Evolutionary conservation across 306 rosid species (phyloP).

Genomic region (Elaeagnus macrophylla): DNA sequence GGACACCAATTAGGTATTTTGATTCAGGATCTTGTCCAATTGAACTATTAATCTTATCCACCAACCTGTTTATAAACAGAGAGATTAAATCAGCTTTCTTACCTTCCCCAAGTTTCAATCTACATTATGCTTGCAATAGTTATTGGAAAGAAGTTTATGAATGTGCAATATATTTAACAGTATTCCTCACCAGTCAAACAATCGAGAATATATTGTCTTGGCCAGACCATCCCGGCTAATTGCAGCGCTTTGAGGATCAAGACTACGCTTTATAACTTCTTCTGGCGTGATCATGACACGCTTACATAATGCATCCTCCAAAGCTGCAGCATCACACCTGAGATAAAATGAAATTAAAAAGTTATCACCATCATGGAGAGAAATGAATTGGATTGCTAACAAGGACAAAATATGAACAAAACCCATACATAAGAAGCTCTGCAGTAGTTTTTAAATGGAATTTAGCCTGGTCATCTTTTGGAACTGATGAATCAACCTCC

Average conservation of each 20-base stretch:
- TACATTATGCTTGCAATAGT: constrained; percentile 4
- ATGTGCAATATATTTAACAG: background rate
- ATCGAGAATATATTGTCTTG: constrained; percentile 82
- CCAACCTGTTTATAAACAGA: constrained; percentile 57
- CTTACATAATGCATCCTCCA: constrained; percentile 93
- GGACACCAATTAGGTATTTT: constrained; percentile 86
- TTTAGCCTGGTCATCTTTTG: constrained; percentile 78
- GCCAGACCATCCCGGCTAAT: constrained; percentile 92
- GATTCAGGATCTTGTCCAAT: constrained; percentile 89
- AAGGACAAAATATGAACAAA: constrained; percentile 10
- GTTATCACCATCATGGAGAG: constrained; percentile 17
- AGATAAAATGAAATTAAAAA: constrained; percentile 22
- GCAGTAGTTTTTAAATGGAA: constrained; percentile 79
- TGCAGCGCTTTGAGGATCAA: constrained; percentile 92
- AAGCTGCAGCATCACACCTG: constrained; percentile 67
- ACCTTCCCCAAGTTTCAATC: constrained; percentile 14
- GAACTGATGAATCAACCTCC: constrained; percentile 83
- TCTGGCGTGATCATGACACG: constrained; percentile 99
- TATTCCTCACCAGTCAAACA: constrained; percentile 79
- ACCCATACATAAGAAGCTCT: constrained; percentile 84
- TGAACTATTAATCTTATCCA: constrained; percentile 82
- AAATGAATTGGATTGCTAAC: constrained; percentile 11
- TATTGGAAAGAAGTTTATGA: background rate
- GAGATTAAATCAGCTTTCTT: constrained; percentile 16
- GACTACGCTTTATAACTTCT: constrained; percentile 91